These are phyloP conservation scores for Yamadazyma aaseri DNA, from an alignment of 1,139 yeast genomes.

Conservation along the genomic window DNA sequence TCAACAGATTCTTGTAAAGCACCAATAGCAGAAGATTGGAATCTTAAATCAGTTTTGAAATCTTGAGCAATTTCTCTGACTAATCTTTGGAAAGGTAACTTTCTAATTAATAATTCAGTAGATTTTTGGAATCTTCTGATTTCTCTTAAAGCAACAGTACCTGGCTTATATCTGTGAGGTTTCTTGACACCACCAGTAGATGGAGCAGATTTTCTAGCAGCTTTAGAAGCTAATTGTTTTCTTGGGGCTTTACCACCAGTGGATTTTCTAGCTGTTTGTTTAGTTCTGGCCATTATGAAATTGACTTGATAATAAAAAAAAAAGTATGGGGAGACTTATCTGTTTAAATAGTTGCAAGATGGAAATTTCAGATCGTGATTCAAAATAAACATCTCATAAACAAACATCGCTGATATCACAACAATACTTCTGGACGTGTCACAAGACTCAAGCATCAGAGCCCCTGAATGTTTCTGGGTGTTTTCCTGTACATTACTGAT, in stretches of 20 bases:
- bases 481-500: too few relatives aligned
- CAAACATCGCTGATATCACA: too few relatives aligned
- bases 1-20: slow-evolving; percentile 98
- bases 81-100: slow-evolving; percentile 98
- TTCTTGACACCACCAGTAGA: slow-evolving; percentile 99
- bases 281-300: slow-evolving; percentile 87
- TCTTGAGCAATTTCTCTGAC: slow-evolving; percentile 98
- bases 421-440: too few relatives aligned
- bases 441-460: too few relatives aligned
- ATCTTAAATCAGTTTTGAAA: slow-evolving; percentile 96
- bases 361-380: background rate
- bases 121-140: slow-evolving; percentile 99
- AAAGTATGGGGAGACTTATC: slow-evolving; percentile 1
- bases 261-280: slow-evolving; percentile 98
- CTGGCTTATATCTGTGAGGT: slow-evolving; percentile 99
- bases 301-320: slow-evolving; percentile 4
- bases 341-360: slow-evolving; percentile 5
- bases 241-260: slow-evolving; percentile 99
- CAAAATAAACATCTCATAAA: too few relatives aligned
- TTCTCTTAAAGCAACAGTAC: slow-evolving; percentile 99
- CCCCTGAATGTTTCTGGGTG: too few relatives aligned
- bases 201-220: slow-evolving; percentile 98
- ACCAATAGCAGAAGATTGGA: slow-evolving; percentile 98
- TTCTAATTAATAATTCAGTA: slow-evolving; percentile 94
- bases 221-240: slow-evolving; percentile 98